phyloP scores from a whole-genome alignment of 2,329 filamentous ascomycete genomes.

The Dactylellina drechsleri region DNA sequence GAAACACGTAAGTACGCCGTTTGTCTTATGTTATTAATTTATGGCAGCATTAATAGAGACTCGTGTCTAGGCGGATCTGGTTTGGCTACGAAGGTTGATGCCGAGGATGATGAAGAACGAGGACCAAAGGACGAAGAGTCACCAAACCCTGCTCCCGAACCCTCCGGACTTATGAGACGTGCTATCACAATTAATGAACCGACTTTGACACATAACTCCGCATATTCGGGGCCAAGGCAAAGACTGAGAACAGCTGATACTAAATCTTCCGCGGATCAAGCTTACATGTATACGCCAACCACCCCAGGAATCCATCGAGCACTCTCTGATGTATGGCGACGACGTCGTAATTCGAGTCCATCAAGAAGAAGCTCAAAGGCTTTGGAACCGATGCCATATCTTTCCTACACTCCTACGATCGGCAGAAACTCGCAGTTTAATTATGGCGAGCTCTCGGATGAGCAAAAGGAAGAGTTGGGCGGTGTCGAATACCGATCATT shows the following conservation, averaged over 20 bases:
- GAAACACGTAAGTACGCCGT: conserved; percentile 41
- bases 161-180: conserved; percentile 49
- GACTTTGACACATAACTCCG: conserved; percentile 58
- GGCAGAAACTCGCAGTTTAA: conserved; percentile 93
- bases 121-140: conserved; percentile 38
- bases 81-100: conserved; percentile 30
- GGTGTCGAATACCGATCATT: conserved; percentile 95
- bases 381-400: conserved; percentile 77
- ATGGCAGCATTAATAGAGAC: background rate
- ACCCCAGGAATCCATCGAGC: conserved; percentile 53
- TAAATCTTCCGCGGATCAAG: conserved; percentile 36
- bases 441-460: conserved; percentile 75
- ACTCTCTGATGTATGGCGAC: conserved; percentile 55
- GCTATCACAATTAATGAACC: conserved; percentile 66
- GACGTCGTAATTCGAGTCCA: conserved; percentile 66
- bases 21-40: background rate
- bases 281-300: conserved; percentile 24
- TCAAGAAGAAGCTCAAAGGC: conserved; percentile 63
- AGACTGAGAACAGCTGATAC: conserved; percentile 20
- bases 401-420: conserved; percentile 92
- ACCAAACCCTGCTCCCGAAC: conserved; percentile 55
- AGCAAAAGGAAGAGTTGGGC: conserved; percentile 92
- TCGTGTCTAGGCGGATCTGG: conserved; percentile 36
- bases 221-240: conserved; percentile 26
- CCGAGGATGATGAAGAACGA: conserved; percentile 30